phyloP scores from a whole-genome alignment of 345 rosid species.

The Salix suchowensis region DNA sequence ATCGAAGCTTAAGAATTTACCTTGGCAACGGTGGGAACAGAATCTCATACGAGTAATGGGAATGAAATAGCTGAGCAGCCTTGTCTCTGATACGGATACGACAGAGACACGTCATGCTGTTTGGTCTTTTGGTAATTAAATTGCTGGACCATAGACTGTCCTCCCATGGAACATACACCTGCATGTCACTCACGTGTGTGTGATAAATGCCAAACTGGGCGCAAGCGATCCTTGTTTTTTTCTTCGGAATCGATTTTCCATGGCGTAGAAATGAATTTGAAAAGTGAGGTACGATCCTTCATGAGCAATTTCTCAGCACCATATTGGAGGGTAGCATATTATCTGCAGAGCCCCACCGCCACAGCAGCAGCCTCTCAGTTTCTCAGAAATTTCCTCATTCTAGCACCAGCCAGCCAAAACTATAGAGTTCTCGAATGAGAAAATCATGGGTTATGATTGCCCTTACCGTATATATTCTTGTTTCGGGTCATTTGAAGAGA shows the following conservation, averaged over 20 bases:
- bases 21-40: not conserved
- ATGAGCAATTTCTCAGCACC: not conserved
- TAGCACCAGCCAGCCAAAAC: not conserved
- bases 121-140: not conserved
- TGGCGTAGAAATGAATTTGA: not conserved
- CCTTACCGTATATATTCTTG: no score
- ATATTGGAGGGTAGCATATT: not conserved
- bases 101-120: conserved; percentile 4
- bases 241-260: not conserved
- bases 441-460: no score
- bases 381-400: conserved; percentile 29
- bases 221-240: not conserved
- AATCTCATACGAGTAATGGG: not conserved
- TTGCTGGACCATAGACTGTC: not conserved
- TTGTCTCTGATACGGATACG: not conserved
- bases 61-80: not conserved
- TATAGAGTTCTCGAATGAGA: no score
- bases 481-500: no score
- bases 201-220: conserved; percentile 27
- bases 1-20: no score
- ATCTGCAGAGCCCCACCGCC: conserved; percentile 13
- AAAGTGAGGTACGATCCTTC: not conserved
- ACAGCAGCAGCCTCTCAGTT: not conserved
- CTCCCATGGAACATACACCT: not conserved
- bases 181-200: conserved; percentile 36